phyloP scores from a whole-genome alignment of 2,329 filamentous ascomycete species.

The Saccharata proteae region DNA sequence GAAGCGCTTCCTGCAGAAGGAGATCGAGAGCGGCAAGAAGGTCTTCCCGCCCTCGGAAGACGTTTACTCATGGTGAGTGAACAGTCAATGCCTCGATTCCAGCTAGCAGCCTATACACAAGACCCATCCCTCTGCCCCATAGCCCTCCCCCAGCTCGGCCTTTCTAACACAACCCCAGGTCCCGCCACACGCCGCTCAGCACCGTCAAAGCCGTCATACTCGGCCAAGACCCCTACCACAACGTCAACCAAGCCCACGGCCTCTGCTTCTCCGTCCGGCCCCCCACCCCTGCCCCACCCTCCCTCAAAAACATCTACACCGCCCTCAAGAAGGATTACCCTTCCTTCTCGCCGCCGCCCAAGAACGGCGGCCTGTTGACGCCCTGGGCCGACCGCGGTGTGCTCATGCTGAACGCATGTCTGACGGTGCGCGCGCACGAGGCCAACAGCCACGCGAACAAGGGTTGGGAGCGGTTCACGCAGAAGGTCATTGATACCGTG shows the following conservation, averaged over 20 bases:
- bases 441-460: slow-evolving; percentile 74
- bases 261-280: slow-evolving; percentile 90
- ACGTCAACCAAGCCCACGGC: slow-evolving; percentile 87
- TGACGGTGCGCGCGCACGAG: slow-evolving; percentile 83
- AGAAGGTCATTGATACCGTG: slow-evolving; percentile 80
- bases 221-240: slow-evolving; percentile 96
- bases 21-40: slow-evolving; percentile 60
- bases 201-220: slow-evolving; percentile 86
- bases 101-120: too few species aligned
- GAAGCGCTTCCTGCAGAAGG: slow-evolving; percentile 75
- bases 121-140: not conserved
- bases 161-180: slow-evolving; percentile 52
- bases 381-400: slow-evolving; percentile 93
- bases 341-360: slow-evolving; percentile 59
- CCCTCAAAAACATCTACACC: slow-evolving; percentile 86
- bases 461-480: slow-evolving; percentile 90
- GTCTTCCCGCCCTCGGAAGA: slow-evolving; percentile 82
- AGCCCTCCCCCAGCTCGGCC: slow-evolving; percentile 2
- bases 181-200: slow-evolving; percentile 78
- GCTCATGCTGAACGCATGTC: slow-evolving; percentile 83
- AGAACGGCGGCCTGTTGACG: slow-evolving; percentile 69
- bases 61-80: slow-evolving; percentile 78
- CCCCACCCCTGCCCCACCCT: slow-evolving; percentile 78
- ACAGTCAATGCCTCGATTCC: too few species aligned
- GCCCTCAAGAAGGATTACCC: slow-evolving; percentile 84